Evolutionary conservation across 2,329 filamentous ascomycete genomes (phyloP).

Genomic region (Raffaelea albimanens): DNA sequence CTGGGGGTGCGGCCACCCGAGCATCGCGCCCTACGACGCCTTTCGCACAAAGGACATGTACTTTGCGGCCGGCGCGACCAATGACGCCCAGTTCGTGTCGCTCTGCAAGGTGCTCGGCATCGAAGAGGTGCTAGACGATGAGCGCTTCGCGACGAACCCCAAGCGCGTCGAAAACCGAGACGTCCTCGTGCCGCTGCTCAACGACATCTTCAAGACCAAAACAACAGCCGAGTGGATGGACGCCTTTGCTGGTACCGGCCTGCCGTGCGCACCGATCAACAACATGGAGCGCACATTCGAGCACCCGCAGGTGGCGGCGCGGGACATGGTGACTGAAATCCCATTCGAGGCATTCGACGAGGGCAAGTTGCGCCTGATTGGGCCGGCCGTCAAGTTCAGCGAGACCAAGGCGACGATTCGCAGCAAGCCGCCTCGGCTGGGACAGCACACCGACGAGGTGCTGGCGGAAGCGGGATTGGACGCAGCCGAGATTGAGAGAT

Average conservation of each 20-base stretch:
- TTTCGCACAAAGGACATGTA: slow-evolving; percentile 4
- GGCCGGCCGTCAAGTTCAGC: slow-evolving; percentile 9
- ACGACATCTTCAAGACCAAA: neutral
- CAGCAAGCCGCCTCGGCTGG: neutral
- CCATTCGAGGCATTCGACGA: neutral
- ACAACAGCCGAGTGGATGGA: slow-evolving; percentile 2
- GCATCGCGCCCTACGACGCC: slow-evolving; percentile 7
- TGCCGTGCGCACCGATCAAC: slow-evolving; percentile 5
- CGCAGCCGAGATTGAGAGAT: neutral
- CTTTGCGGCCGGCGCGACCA: slow-evolving; percentile 5
- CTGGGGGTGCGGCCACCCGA: slow-evolving; percentile 7
- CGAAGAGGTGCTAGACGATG: neutral
- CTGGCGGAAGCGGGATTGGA: neutral
- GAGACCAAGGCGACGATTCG: slow-evolving; percentile 2
- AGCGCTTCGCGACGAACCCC: neutral
- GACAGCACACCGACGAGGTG: slow-evolving; percentile 4
- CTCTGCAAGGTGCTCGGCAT: slow-evolving; percentile 5
- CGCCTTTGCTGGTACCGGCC: slow-evolving; percentile 1
- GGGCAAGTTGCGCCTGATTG: slow-evolving; percentile 1
- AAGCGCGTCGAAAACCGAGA: slow-evolving; percentile 4
- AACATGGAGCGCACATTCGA: slow-evolving; percentile 4
- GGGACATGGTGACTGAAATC: slow-evolving; percentile 3
- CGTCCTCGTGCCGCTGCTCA: neutral
- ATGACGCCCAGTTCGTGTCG: slow-evolving; percentile 4
- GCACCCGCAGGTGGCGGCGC: slow-evolving; percentile 5